Evolutionary conservation across 345 rosid species (phyloP), one percentile per base, ranked within the genome.

Genomic region (Populus ilicifolia): DNA sequence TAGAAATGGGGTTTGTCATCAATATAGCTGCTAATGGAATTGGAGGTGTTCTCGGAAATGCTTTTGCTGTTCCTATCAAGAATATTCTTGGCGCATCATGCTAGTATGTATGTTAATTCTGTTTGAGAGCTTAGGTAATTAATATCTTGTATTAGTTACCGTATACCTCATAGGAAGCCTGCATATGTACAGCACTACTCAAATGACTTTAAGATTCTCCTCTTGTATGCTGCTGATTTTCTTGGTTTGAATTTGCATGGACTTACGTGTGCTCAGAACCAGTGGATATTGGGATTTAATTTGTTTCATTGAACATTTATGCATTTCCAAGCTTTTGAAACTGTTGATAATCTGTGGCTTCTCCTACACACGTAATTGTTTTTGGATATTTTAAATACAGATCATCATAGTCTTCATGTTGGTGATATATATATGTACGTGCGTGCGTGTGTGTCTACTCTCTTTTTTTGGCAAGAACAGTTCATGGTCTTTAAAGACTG

Each of bases 241-340:
- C 12, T 70, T 23, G 21, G 65, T 18, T 75, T 70, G 72, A 65
- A 52, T 74, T 2, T 80, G 82, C 86, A 93, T 97, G 80, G 90
- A 83, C 30, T 33, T 33, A 33, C 33, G 69, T 89, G 54, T 92
- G 97, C 78, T 43, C 87, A 9, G 92, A 95, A 41, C 87, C 90
- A 52, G 35, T 33, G 35, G 35, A 33, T 33, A 33, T 33, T 89
- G 95, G 97, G 94, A 92, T 52, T 54, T 88, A 36, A n/a, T 83
- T 21, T 92, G 97, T 84, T 94, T 94, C 79, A 81, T 92, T 8
- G 94, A 94, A 84, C 90, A 90, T 77, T 81, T 92, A 17, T 90
- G 98, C 66, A 71, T 92, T 75, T 62, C 89, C 56, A 84, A 92
- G 78, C 84, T 94, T 70, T 80, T 85, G 27, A 94, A 89, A 76